Evolutionary conservation across 2,329 filamentous ascomycete genomes (phyloP).

Genomic region (Ambrosiella beaveri): DNA sequence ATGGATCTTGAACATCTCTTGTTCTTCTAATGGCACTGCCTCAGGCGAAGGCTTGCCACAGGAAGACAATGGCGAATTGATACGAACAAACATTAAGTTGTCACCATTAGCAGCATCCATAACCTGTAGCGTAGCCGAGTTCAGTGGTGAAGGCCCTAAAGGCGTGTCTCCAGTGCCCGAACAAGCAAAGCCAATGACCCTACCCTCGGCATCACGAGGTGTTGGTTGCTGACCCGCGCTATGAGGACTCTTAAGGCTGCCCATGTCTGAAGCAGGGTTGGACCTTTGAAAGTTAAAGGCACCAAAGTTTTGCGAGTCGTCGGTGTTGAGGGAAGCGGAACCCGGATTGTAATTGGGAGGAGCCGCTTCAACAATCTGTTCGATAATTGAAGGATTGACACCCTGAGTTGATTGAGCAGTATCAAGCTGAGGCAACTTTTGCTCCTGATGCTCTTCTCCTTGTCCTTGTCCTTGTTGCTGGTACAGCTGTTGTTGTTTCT

Average conservation of each 20-base stretch:
- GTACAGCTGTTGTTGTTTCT: too few species aligned
- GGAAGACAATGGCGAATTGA: slow-evolving; percentile 19
- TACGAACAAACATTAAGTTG: slow-evolving; percentile 4
- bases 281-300: slow-evolving; percentile 42
- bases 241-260: slow-evolving; percentile 28
- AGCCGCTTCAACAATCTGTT: slow-evolving; percentile 5
- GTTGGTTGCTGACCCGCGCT: slow-evolving; percentile 31
- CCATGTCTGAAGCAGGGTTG: slow-evolving; percentile 28
- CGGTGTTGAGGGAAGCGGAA: neutral
- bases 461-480: too few species aligned
- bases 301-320: slow-evolving; percentile 34
- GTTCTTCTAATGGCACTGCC: slow-evolving; percentile 12
- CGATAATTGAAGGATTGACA: neutral
- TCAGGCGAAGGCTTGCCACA: slow-evolving; percentile 27
- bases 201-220: slow-evolving; percentile 36
- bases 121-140: slow-evolving; percentile 9
- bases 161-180: slow-evolving; percentile 26
- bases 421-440: neutral
- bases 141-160: slow-evolving; percentile 10
- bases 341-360: neutral
- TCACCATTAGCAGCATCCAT: neutral
- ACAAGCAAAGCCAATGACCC: slow-evolving; percentile 39
- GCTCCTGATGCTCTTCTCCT: neutral
- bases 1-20: slow-evolving; percentile 11
- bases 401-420: neutral